These are phyloP conservation scores for Euphorbia pulcherrima DNA, from an alignment of 345 rosid genomes.

Conservation along the genomic window DNA sequence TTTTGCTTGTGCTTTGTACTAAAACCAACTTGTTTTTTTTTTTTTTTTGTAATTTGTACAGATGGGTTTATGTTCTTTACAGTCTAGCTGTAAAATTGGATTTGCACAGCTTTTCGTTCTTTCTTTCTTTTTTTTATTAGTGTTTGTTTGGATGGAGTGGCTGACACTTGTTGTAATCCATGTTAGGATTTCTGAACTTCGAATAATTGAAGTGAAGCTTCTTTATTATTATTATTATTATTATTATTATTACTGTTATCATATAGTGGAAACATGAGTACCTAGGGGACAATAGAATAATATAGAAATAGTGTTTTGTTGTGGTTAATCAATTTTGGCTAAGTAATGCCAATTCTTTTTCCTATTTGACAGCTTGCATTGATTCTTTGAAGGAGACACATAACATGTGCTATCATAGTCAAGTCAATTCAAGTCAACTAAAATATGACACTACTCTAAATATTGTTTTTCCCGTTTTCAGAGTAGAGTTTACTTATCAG, in stretches of 20 bases:
- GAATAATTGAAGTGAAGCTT: too few species aligned
- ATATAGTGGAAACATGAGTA: neutral
- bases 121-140: neutral
- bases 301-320: neutral
- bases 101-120: neutral
- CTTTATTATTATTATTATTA: too few species aligned
- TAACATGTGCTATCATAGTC: constrained; percentile 29
- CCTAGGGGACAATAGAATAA: constrained; percentile 12
- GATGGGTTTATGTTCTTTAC: constrained; percentile 18
- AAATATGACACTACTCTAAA: neutral
- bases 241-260: too few species aligned
- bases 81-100: constrained; percentile 15
- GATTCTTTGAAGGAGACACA: constrained; percentile 24
- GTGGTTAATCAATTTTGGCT: constrained; percentile 9
- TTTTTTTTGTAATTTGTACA: neutral
- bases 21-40: neutral
- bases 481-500: too few species aligned
- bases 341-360: constrained; percentile 8
- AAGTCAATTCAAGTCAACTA: neutral
- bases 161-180: constrained; percentile 20
- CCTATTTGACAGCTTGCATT: constrained; percentile 37
- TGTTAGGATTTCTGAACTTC: constrained; percentile 17
- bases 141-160: neutral
- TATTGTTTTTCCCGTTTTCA: too few species aligned
- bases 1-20: constrained; percentile 5